phyloP scores from a whole-genome alignment of 2,329 filamentous ascomycete species.

The Trichoderma hamatum region DNA sequence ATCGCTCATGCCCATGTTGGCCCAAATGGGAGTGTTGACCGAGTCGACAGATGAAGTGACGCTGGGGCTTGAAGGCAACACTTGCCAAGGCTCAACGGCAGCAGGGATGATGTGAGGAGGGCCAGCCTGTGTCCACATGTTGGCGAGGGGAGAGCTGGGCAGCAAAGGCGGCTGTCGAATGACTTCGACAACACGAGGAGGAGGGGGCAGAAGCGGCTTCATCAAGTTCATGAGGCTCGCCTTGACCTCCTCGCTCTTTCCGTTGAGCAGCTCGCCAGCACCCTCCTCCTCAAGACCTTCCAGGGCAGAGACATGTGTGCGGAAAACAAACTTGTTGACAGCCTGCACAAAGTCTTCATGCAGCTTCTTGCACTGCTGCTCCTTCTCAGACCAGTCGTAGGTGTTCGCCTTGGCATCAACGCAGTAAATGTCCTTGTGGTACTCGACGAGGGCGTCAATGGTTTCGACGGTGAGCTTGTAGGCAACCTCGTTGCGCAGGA shows the following conservation, averaged over 20 bases:
- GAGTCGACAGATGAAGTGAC: slow-evolving; percentile 74
- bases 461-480: slow-evolving; percentile 96
- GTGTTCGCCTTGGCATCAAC: slow-evolving; percentile 86
- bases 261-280: slow-evolving; percentile 87
- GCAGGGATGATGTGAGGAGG: slow-evolving; percentile 66
- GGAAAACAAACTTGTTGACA: slow-evolving; percentile 95
- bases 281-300: slow-evolving; percentile 97
- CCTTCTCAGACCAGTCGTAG: slow-evolving; percentile 96
- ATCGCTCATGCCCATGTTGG: slow-evolving; percentile 74
- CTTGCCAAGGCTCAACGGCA: slow-evolving; percentile 82
- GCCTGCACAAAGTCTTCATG: slow-evolving; percentile 96
- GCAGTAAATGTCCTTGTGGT: slow-evolving; percentile 95
- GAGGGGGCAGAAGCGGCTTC: slow-evolving; percentile 82
- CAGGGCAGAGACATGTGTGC: slow-evolving; percentile 82
- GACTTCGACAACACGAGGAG: slow-evolving; percentile 86
- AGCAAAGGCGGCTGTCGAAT: slow-evolving; percentile 84
- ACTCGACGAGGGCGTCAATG: slow-evolving; percentile 90
- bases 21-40: slow-evolving; percentile 72
- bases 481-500: slow-evolving; percentile 93
- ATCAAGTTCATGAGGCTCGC: slow-evolving; percentile 80
- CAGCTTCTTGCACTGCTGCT: slow-evolving; percentile 92
- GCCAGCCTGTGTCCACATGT: slow-evolving; percentile 78
- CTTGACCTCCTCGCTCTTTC: slow-evolving; percentile 93
- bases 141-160: slow-evolving; percentile 76
- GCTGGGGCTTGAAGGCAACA: slow-evolving; percentile 86